Conservation (phyloP, 805 yeast species). For the Candida taoyuanica region DNA sequence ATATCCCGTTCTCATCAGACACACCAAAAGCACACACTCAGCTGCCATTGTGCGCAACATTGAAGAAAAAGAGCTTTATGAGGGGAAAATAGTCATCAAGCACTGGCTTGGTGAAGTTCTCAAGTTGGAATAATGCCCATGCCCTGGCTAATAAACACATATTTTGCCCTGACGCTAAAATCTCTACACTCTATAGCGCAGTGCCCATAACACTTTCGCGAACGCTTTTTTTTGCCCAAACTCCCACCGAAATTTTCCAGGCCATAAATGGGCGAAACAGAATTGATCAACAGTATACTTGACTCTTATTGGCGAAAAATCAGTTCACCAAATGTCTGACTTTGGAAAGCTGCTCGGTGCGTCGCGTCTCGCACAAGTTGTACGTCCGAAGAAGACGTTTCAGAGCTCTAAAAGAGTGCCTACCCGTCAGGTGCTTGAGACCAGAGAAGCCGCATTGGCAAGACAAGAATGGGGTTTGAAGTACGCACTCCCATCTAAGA, state of each 20-base stretch:
- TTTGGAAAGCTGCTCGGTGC: slow-evolving; percentile 26
- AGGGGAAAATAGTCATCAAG: slow-evolving; percentile 62
- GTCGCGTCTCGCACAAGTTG: slow-evolving; percentile 33
- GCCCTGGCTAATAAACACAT: no score
- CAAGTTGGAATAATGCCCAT: slow-evolving; percentile 6
- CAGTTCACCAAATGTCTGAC: slow-evolving; percentile 23
- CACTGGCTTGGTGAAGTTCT: slow-evolving; percentile 56
- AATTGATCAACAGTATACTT: no score
- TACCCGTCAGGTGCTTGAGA: slow-evolving; percentile 67
- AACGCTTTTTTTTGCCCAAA: not conserved
- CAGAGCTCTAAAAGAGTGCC: slow-evolving; percentile 35
- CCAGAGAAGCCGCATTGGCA: slow-evolving; percentile 57
- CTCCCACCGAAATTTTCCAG: not conserved
- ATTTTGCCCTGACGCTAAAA: no score
- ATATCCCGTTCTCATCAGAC: slow-evolving; percentile 62
- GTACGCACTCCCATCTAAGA: slow-evolving; percentile 58
- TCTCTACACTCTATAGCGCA: no score
- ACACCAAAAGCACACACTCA: slow-evolving; percentile 69
- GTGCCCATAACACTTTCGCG: not conserved
- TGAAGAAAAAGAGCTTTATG: slow-evolving; percentile 50
- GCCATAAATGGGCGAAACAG: no score
- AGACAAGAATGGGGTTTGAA: slow-evolving; percentile 78
- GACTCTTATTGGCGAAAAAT: no score
- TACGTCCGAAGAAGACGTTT: slow-evolving; percentile 22
- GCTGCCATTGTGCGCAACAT: slow-evolving; percentile 69